These are phyloP conservation scores for Candida silvicultrix DNA, from an alignment of 805 yeast species.

Conservation along the genomic window DNA sequence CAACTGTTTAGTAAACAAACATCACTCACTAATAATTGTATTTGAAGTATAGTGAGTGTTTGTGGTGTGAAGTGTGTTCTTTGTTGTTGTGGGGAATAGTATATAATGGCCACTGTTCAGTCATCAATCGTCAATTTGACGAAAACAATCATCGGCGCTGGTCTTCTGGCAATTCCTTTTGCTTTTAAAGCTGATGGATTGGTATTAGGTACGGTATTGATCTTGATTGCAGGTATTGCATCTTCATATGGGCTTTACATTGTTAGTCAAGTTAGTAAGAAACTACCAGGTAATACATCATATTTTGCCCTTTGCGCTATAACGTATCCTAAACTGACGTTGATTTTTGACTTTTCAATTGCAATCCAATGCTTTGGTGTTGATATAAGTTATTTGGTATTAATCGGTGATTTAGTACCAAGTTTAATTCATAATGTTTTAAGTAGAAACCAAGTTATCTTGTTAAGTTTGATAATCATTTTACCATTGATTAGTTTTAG, in stretches of 20 bases:
- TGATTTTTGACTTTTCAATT: slow-evolving; percentile 70
- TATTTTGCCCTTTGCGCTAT: slow-evolving; percentile 66
- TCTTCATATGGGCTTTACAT: slow-evolving; percentile 64
- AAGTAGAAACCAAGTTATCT: slow-evolving; percentile 32
- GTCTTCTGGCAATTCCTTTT: slow-evolving; percentile 68
- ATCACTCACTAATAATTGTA: too few relatives aligned
- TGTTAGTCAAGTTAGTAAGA: slow-evolving; percentile 52
- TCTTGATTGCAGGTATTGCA: slow-evolving; percentile 56
- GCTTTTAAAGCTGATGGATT: slow-evolving; percentile 67
- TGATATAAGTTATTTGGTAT: slow-evolving; percentile 61
- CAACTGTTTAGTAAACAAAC: too few relatives aligned
- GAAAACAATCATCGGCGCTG: slow-evolving; percentile 80
- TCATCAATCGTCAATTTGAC: slow-evolving; percentile 64
- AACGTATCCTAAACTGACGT: slow-evolving; percentile 64
- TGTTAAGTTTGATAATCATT: slow-evolving; percentile 43
- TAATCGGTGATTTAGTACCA: slow-evolving; percentile 76
- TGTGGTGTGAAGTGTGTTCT: too few relatives aligned
- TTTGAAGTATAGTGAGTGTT: too few relatives aligned
- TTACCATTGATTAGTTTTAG: slow-evolving; percentile 60
- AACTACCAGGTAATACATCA: slow-evolving; percentile 50
- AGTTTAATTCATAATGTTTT: slow-evolving; percentile 40
- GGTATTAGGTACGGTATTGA: slow-evolving; percentile 46
- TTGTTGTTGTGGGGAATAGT: too few relatives aligned
- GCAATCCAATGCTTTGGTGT: slow-evolving; percentile 78
- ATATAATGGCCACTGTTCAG: slow-evolving; percentile 15